Base-by-base conservation (phyloP, 73 alveolate genomes). In the Durusdinium trenchii region DNA sequence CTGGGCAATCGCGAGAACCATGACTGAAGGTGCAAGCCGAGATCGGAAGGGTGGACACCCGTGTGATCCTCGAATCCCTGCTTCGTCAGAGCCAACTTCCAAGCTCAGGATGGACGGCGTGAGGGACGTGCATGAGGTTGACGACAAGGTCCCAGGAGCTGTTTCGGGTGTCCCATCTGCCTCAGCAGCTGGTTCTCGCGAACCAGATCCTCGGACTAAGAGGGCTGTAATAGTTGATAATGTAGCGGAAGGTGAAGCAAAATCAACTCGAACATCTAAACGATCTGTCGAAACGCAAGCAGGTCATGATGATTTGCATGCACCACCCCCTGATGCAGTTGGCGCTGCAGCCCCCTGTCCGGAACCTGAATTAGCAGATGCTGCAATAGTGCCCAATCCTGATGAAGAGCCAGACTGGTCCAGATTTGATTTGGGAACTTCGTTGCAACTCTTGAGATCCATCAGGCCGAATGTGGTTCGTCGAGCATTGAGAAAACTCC, bases 401-500 rank as follows among this genome's bases (percentile, higher is more conserved):
- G 62, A 14, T 0, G 94, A 51, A 73, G 52, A 28, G 51, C 85
- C 85, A 43, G 52, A 12, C 36, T 85, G 94, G 94, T 12, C 54
- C 4, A 61, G 67, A 5, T 52, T 52, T 32, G 94, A 85, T 35
- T 3, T 85, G 43, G 94, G 94, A 42, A 43, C 57, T 3, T 1
- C 79, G 2, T 40, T 85, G 42, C 94, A 85, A 26, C 94, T 45
- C 18, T 54, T 85, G 2, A 38, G 94, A 9, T 36, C 61, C 32
- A 38, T 52, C 23, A 12, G 94, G 32, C 54, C 20, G 14, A 79
- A 43, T 16, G 94, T 85, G 12, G 94, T 85, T 0, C 0, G 78
- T 14, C 76, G 94, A 3, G 67, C 94, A 0, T 14, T 87, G 71
- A 40, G 96, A 69, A 23, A 38, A 6, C 73, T 87, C 28, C 96